Evolutionary conservation across 1,139 yeast species (phyloP), one percentile per base, ranked within the genome.

Genomic region (Ogataea hybrid): DNA sequence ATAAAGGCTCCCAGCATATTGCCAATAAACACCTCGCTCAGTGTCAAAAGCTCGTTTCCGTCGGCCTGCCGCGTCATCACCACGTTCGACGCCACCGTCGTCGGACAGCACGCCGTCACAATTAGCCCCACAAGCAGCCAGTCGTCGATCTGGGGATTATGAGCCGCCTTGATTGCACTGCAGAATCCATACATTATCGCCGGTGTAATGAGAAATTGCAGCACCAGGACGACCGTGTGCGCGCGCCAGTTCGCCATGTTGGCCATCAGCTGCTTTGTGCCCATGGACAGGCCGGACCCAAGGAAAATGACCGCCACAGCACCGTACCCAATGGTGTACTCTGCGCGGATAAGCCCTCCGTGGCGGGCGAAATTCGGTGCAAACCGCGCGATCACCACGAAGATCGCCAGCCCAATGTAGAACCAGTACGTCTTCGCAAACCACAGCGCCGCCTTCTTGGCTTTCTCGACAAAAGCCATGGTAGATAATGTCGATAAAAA

Each of bases 301-400:
- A 89, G 68, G 64, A 89, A 88, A 47, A 88, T 87, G 35, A 86
- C 67, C 0, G 95, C 95, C 12, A 88, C 95, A 0, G 95, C 95
- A 29, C 90, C 89, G 58, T 88, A 89, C 15, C 84, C 84, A 35
- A 89, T 84, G 32, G 86, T 67, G 57, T 85, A 87, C 59, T 88
- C 78, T 3, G 82, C 89, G 48, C 71, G 68, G 18, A 88, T 75
- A n/a, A 78, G 68, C 1, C 96, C 96, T 6, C 87, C 92, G 53
- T 79, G 84, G 47, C 87, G 75, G 4, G 95, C 96, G 62, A 87
- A 87, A 47, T 80, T 71, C 1, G 96, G 96, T 51, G 79, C 87
- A 52, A 80, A 77, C 53, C 83, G 76, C 0, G 96, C 94, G 29
- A 88, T 68, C 15, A 85, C 82, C 27, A 88, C 73, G 46, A 85